Conservation (phyloP, 2,329 filamentous ascomycete species). For the Fusarium sp. region DNA sequence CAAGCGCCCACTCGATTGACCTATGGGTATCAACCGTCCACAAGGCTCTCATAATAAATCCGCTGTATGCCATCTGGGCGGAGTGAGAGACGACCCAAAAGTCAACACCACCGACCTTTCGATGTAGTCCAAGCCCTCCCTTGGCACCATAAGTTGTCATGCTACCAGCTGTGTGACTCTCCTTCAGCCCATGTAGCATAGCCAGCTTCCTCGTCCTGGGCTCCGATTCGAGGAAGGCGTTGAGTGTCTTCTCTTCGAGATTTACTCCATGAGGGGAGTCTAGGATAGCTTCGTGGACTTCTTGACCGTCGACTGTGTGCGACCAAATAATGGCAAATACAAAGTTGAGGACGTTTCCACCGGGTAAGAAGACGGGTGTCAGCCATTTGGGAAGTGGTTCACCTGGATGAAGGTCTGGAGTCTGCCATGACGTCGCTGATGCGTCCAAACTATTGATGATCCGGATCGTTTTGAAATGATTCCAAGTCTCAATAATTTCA, state of each 20-base stretch:
- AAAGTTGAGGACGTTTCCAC: slow-evolving; percentile 35
- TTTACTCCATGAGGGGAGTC: slow-evolving; percentile 39
- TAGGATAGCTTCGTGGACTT: slow-evolving; percentile 40
- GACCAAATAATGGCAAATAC: slow-evolving; percentile 41
- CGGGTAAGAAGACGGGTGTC: slow-evolving; percentile 32
- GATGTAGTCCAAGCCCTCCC: slow-evolving; percentile 34
- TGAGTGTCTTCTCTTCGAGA: slow-evolving; percentile 27
- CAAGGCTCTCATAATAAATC: slow-evolving; percentile 30
- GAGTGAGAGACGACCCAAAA: slow-evolving; percentile 41
- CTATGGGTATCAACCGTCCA: slow-evolving; percentile 28
- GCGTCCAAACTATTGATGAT: slow-evolving; percentile 22
- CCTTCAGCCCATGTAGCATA: slow-evolving; percentile 44
- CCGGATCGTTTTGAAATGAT: slow-evolving; percentile 38
- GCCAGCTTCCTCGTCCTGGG: slow-evolving; percentile 42
- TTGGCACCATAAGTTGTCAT: slow-evolving; percentile 31
- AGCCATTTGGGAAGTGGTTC: slow-evolving; percentile 41
- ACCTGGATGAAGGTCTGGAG: slow-evolving; percentile 36
- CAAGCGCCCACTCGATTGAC: slow-evolving; percentile 38
- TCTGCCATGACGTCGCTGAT: slow-evolving; percentile 22
- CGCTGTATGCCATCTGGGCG: slow-evolving; percentile 24
- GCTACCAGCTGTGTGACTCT: slow-evolving; percentile 18
- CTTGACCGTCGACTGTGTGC: slow-evolving; percentile 11
- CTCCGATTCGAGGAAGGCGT: slow-evolving; percentile 36
- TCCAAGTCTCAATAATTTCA: slow-evolving; percentile 24
- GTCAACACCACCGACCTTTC: slow-evolving; percentile 36